Base-by-base conservation (phyloP, 768 basidiomycete species). In the Rhodocollybia butyracea region DNA sequence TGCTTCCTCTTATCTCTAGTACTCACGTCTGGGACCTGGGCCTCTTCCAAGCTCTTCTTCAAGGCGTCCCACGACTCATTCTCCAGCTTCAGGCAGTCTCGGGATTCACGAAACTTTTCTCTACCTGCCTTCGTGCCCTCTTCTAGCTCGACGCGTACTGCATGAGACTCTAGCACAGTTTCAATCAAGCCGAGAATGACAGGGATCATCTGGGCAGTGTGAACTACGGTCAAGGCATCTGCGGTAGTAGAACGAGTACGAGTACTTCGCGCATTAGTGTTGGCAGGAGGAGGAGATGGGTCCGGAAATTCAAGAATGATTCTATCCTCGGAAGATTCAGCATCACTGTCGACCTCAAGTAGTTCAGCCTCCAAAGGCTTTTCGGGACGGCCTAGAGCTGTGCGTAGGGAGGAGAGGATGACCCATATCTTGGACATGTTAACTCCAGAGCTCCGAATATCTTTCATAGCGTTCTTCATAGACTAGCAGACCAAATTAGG, bases 371-470 rank as follows among this genome's bases (percentile, higher is more conserved):
- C 32, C 4, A 6, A 36, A 24, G 15, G 22, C 12, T 40, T 40
- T 19, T 50, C 48, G 60, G 54, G 40, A 58, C 22, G 11, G 66
- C 62, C 61, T 58, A 55, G 64, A 51, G 30, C 11, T 24, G 40
- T 40, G 73, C 83, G 81, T 36, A 89, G 70, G 3, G 70, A 60
- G 0, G 73, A 70, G 2, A 91, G 76, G 11, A 76, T 70, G 21
- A 65, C 61, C 88, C 87, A 91, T 5, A 89, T 77, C 63, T 80
- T 86, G 61, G 72, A 81, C 41, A 89, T 69, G 54, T 83, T 84
- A 7, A 74, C 70, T 4, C 86, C 83, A 17, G 74, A 68, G 34
- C 73, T 64, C 30, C 80, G 79, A 43, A 90, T 70, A 0, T 80
- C 78, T 61, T 79, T 81, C 15, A 80, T 62, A 2, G 84, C 74